phyloP scores from a whole-genome alignment of 495 filamentous ascomycete species.

The Bacidia rubella region DNA sequence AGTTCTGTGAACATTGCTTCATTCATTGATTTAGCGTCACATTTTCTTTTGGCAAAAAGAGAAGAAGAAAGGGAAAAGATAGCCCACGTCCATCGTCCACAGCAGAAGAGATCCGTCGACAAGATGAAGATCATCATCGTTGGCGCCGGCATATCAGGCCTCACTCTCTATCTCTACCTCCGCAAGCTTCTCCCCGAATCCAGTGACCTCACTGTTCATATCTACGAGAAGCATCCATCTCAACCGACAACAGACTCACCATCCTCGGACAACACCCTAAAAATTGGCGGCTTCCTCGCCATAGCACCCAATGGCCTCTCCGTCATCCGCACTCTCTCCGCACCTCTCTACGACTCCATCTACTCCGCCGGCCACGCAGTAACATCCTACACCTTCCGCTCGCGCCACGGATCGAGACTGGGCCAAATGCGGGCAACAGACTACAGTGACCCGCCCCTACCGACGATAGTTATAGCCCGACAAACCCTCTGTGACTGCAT shows the following conservation, averaged over 20 bases:
- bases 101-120: neutral
- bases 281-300: constrained; percentile 37
- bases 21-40: too few species aligned
- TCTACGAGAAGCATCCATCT: constrained; percentile 27
- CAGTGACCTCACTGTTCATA: constrained; percentile 20
- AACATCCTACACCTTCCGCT: constrained; percentile 26
- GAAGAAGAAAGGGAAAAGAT: too few species aligned
- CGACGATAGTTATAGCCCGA: constrained; percentile 25
- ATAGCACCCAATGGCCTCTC: constrained; percentile 37
- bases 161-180: constrained; percentile 34
- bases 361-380: constrained; percentile 25
- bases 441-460: constrained; percentile 13
- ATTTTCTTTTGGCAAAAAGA: too few species aligned
- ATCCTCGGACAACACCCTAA: constrained; percentile 13
- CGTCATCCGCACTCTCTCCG: constrained; percentile 29
- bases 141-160: constrained; percentile 38
- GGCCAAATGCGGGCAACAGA: constrained; percentile 18
- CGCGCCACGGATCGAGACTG: constrained; percentile 26
- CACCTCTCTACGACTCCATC: constrained; percentile 25
- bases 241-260: neutral
- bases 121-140: constrained; percentile 42
- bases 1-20: too few species aligned
- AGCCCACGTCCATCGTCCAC: neutral
- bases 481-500: constrained; percentile 27
- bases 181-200: constrained; percentile 31